These are phyloP conservation scores for Pythium sp. DNA, from an alignment of 352 stramenopile species.

Conservation along the genomic window DNA sequence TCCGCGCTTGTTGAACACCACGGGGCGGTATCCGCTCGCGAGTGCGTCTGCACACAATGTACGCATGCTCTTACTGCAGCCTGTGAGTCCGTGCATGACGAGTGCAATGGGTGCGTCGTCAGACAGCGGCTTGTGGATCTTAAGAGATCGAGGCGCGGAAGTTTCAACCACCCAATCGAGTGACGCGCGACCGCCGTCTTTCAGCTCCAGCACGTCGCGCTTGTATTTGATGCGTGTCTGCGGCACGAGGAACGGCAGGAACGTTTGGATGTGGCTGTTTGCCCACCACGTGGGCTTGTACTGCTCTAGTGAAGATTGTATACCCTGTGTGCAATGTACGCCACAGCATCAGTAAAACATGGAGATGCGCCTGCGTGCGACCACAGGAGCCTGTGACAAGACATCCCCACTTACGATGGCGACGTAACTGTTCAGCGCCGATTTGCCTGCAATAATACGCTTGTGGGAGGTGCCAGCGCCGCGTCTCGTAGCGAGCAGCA, in stretches of 20 bases:
- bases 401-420: slow-evolving; percentile 13
- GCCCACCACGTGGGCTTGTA: slow-evolving; percentile 78
- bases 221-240: slow-evolving; percentile 53
- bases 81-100: slow-evolving; percentile 69
- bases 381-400: background rate
- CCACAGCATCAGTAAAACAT: background rate
- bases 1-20: slow-evolving; percentile 85
- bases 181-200: slow-evolving; percentile 62
- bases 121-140: slow-evolving; percentile 1
- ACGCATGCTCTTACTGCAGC: slow-evolving; percentile 60
- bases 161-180: slow-evolving; percentile 66
- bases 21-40: slow-evolving; percentile 57
- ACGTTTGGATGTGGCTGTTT: slow-evolving; percentile 67
- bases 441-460: slow-evolving; percentile 61
- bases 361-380: background rate
- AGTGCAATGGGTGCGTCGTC: slow-evolving; percentile 51
- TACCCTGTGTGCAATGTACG: slow-evolving; percentile 19
- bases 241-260: slow-evolving; percentile 71
- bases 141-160: slow-evolving; percentile 15
- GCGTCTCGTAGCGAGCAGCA: slow-evolving; percentile 24
- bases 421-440: slow-evolving; percentile 68
- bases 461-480: slow-evolving; percentile 18
- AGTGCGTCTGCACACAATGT: slow-evolving; percentile 65
- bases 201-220: slow-evolving; percentile 51
- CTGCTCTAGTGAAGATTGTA: slow-evolving; percentile 46